Percentiles rank a stretch among this genome's conserved stretches.
Conservation (phyloP, 2,329 filamentous ascomycete species). For the Cladophialophora yegresii region DNA sequence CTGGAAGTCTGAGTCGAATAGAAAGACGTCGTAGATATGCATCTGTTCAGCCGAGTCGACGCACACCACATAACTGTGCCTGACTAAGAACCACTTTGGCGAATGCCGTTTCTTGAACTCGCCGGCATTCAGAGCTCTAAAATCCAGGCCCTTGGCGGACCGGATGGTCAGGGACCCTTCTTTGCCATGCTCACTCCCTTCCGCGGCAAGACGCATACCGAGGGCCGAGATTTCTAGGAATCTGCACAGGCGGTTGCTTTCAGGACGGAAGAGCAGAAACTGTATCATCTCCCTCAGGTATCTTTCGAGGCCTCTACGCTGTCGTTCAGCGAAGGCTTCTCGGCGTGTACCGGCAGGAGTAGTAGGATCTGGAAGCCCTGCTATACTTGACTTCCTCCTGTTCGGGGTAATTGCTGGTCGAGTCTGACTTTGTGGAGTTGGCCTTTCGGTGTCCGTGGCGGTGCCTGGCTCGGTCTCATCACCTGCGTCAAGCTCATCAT, state of each 20-base stretch:
- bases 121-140: constrained; percentile 74
- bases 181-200: constrained; percentile 96
- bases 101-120: constrained; percentile 69
- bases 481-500: constrained; percentile 53
- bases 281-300: constrained; percentile 93
- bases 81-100: constrained; percentile 96
- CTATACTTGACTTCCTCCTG: constrained; percentile 60
- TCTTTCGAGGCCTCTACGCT: constrained; percentile 76
- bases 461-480: constrained; percentile 62
- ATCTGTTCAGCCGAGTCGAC: constrained; percentile 99
- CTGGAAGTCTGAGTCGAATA: constrained; percentile 87
- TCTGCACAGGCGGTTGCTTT: constrained; percentile 93
- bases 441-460: constrained; percentile 67
- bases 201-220: constrained; percentile 87
- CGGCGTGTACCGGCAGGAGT: constrained; percentile 45
- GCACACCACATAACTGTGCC: constrained; percentile 95
- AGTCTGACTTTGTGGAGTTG: constrained; percentile 53
- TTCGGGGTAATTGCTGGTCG: constrained; percentile 59
- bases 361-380: constrained; percentile 45
- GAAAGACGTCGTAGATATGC: constrained; percentile 97
- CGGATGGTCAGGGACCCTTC: constrained; percentile 93
- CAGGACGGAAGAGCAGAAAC: constrained; percentile 93
- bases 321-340: constrained; percentile 46
- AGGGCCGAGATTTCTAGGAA: constrained; percentile 94
- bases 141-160: constrained; percentile 84